phyloP scores from a whole-genome alignment of 441 rosid species.

The Corymbia calophylla region DNA sequence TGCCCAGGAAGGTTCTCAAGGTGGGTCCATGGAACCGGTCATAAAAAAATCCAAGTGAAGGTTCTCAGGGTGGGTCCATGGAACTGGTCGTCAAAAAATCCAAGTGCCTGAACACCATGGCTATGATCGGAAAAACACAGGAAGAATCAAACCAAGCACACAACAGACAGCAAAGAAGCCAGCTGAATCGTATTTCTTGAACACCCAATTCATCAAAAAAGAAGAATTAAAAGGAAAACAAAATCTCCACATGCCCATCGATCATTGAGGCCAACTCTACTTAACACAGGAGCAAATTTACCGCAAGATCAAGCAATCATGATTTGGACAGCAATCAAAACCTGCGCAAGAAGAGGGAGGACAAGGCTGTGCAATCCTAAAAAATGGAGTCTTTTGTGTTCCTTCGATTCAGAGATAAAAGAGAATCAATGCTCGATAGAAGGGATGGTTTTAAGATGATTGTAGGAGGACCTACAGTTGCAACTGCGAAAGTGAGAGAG shows the following conservation, averaged over 20 bases:
- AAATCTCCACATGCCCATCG: not conserved
- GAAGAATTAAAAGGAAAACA: not conserved
- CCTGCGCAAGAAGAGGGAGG: not conserved
- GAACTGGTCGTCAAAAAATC: not conserved
- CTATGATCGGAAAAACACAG: not conserved
- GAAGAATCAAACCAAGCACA: not conserved
- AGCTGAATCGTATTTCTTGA: not conserved
- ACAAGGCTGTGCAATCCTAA: not conserved
- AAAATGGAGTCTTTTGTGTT: not conserved
- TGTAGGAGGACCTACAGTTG: not conserved
- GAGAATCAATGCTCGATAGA: not conserved
- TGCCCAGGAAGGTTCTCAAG: not conserved
- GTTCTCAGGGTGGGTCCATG: not conserved
- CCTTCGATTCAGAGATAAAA: not conserved
- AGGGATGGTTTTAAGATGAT: not conserved
- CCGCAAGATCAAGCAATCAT: not conserved
- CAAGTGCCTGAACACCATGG: not conserved
- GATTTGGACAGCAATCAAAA: not conserved
- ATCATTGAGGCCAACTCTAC: not conserved
- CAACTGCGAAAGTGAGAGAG: not conserved
- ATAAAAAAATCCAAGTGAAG: not conserved
- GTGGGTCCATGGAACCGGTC: not conserved
- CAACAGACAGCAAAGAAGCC: not conserved
- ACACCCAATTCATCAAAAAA: not conserved
- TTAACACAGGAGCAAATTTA: not conserved